Base-by-base conservation (phyloP, 352 stramenopile genomes). In the Phytophthora pistaciae region DNA sequence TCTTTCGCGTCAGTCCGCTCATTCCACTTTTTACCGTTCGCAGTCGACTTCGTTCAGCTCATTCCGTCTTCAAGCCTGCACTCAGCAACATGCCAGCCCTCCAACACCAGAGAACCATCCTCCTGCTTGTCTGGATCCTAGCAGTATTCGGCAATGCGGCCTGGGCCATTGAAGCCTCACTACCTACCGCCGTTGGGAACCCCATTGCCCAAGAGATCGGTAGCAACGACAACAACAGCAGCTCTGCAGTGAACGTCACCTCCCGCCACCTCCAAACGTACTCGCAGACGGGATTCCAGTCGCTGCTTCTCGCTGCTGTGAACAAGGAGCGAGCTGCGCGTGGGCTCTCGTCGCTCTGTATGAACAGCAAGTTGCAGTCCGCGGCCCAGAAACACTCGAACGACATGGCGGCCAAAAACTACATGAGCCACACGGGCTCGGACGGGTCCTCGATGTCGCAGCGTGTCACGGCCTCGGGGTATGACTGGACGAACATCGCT, bases 401-500 rank as follows among this genome's bases (percentile, higher is more conserved):
- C n/a, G 82, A 89, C 49, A 78, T 82, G 70, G 82, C 82, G 8
- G 58, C 20, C 0, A 70, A 83, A 52, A 80, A 84, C 59, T 87
- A 68, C 54, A 87, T 89, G 77, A 79, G 67, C 46, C 83, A 91
- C 75, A 84, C 69, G 2, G 80, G 83, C 10, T 79, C 77, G 18
- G 71, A 75, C 55, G 80, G 83, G 0, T 85, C 78, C n/a, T 77
- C 78, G 11, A 81, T 84, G 70, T 61, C 48, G 1, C 20, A 71
- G 29, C 83, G 83, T n/a, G 75, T 91, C 44, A 83, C 66, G 5
- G 73, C 61, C 5, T 14, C 79, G 36, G 75, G 79, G 1, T 91
- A 80, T 59, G 49, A 78, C 27, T 90, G 82, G 75, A 82, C 77
- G 33, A 72, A 54, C 60, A 76, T 88, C 25, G 80, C 70, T 25